Conservation (phyloP, 441 rosid species). For the Biscutella auriculata region DNA sequence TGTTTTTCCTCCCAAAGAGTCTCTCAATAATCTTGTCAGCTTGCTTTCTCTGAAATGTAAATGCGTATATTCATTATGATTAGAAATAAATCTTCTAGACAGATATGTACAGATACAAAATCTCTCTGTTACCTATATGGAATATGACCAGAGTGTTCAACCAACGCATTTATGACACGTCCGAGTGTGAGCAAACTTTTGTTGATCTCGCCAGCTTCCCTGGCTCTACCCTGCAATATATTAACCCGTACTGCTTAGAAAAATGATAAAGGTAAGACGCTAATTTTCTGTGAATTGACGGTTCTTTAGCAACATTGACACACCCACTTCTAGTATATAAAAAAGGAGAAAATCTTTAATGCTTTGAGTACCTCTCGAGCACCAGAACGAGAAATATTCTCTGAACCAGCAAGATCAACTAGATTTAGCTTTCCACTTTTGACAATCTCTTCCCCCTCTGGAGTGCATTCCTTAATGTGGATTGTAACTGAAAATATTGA, state of each 20-base stretch:
- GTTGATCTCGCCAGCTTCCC: constrained; percentile 99
- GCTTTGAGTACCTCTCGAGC: constrained; percentile 63
- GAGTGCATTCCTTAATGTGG: constrained; percentile 91
- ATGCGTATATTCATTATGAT: too few species aligned
- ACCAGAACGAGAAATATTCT: constrained; percentile 95
- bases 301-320: too few species aligned
- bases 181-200: constrained; percentile 99
- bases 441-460: constrained; percentile 96
- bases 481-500: constrained; percentile 95
- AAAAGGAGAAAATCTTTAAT: too few species aligned
- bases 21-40: constrained; percentile 86
- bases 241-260: too few species aligned
- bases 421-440: constrained; percentile 96
- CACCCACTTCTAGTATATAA: too few species aligned
- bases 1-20: constrained; percentile 96
- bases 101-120: background rate
- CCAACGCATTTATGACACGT: constrained; percentile 91
- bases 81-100: too few species aligned
- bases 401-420: constrained; percentile 98
- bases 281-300: too few species aligned
- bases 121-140: constrained; percentile 60
- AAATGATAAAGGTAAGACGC: too few species aligned
- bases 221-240: constrained; percentile 80
- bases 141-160: constrained; percentile 94
- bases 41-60: constrained; percentile 73